A percentile compares a stretch with the other conserved stretches of the same genome.
Evolutionary conservation across 192 early-diverging fungal genomes (phyloP).

Genomic region (Rhizoclosmatium globosum): DNA sequence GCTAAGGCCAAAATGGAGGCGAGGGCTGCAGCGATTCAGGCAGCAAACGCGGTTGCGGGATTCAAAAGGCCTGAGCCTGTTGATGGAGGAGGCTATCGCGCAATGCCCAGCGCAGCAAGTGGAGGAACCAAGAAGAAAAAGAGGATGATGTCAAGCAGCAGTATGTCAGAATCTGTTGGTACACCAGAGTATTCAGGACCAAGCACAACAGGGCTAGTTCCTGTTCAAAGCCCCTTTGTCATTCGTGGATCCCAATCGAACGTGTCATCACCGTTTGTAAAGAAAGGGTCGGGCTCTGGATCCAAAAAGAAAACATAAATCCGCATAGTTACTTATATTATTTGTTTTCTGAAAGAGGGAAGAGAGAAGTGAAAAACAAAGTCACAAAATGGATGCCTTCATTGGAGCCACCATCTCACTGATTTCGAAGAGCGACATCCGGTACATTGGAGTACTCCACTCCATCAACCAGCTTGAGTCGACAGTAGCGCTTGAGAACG

Average conservation of each 20-base stretch:
- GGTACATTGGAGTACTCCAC: conserved; percentile 90
- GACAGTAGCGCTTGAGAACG: conserved; percentile 90
- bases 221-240: conserved; percentile 11
- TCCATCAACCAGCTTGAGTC: conserved; percentile 86
- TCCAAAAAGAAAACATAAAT: too few species aligned
- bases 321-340: too few species aligned
- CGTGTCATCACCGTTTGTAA: neutral
- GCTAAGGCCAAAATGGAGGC: conserved; percentile 25
- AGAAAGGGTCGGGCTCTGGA: too few species aligned
- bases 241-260: neutral
- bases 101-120: neutral
- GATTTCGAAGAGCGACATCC: conserved; percentile 87
- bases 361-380: too few species aligned
- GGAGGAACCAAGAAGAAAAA: neutral
- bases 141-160: neutral
- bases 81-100: neutral
- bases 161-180: neutral
- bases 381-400: conserved; percentile 39
- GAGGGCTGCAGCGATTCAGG: neutral
- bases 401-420: conserved; percentile 70
- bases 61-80: conserved; percentile 8
- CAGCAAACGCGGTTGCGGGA: neutral
- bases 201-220: neutral
- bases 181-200: conserved; percentile 12
- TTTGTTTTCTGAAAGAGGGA: too few species aligned